phyloP scores from a whole-genome alignment of 768 basidiomycete genomes.

The Suillus sp. region DNA sequence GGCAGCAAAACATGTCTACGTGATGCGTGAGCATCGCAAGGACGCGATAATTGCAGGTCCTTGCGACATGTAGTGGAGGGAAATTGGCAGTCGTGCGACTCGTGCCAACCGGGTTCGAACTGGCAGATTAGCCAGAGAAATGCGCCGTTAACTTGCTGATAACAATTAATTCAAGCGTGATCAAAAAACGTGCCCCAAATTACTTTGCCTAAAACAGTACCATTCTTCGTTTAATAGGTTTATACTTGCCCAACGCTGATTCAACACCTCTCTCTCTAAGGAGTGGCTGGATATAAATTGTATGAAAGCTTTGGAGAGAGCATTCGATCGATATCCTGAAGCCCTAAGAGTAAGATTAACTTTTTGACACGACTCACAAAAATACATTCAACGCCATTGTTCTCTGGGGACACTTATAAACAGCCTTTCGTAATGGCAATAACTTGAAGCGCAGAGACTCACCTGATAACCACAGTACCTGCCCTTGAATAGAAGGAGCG shows the following conservation, averaged over 20 bases:
- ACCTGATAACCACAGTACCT: not conserved
- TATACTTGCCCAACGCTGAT: not conserved
- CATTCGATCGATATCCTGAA: not conserved
- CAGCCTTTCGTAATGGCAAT: not conserved
- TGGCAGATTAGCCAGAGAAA: not conserved
- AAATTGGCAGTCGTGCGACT: not conserved
- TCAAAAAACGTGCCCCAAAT: not conserved
- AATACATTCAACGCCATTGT: not conserved
- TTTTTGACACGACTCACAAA: not conserved
- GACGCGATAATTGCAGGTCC: not conserved
- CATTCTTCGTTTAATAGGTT: not conserved
- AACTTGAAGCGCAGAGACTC: not conserved
- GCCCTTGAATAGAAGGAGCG: not conserved
- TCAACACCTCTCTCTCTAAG: not conserved
- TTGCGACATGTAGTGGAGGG: not conserved
- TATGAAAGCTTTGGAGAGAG: not conserved
- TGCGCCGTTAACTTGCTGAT: not conserved
- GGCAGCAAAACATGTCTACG: no score
- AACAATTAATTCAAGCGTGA: not conserved
- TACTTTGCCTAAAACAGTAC: not conserved
- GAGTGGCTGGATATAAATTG: not conserved
- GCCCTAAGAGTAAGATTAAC: not conserved
- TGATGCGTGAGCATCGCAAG: no score
- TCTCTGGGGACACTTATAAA: not conserved
- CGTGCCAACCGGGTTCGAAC: not conserved